These are phyloP conservation scores for Fusarium papillatum DNA, from an alignment of 2,329 filamentous ascomycete species.

Conservation along the genomic window DNA sequence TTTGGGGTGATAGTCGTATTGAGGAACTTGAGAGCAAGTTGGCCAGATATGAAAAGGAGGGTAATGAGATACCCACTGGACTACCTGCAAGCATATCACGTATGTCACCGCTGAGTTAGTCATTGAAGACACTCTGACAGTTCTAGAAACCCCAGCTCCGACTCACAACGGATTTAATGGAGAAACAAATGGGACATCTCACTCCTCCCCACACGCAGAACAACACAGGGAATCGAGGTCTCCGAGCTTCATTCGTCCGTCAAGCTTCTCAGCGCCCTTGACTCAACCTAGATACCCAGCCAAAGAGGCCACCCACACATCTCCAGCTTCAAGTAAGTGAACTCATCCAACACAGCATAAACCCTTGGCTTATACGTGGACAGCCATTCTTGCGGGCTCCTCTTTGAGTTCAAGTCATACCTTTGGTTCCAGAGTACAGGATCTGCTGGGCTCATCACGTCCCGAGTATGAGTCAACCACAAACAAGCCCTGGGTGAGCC, in stretches of 20 bases:
- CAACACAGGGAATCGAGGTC: constrained; percentile 34
- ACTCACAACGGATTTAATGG: constrained; percentile 11
- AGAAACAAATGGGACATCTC: constrained; percentile 23
- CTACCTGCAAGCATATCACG: constrained; percentile 25
- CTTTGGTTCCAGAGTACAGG: constrained; percentile 42
- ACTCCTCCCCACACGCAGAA: constrained; percentile 38
- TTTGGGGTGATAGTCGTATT: constrained; percentile 28
- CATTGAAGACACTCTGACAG: neutral
- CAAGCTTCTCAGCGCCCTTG: constrained; percentile 40
- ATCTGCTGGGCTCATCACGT: constrained; percentile 37
- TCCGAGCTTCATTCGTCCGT: constrained; percentile 39
- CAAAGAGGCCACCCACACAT: constrained; percentile 24
- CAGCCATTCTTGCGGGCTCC: constrained; percentile 42
- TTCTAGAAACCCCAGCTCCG: constrained; percentile 10
- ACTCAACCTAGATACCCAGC: constrained; percentile 14
- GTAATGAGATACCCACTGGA: constrained; percentile 23
- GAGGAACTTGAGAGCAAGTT: constrained; percentile 44
- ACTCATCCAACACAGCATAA: rapidly evolving
- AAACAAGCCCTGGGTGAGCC: constrained; percentile 34
- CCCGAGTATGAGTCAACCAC: constrained; percentile 21
- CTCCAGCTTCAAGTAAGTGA: constrained; percentile 40
- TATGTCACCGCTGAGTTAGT: neutral
- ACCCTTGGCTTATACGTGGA: neutral
- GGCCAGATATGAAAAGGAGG: constrained; percentile 42
- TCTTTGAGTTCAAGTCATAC: constrained; percentile 43